phyloP scores from a whole-genome alignment of 805 yeast species.

The Cyberlindnera suaveolens region DNA sequence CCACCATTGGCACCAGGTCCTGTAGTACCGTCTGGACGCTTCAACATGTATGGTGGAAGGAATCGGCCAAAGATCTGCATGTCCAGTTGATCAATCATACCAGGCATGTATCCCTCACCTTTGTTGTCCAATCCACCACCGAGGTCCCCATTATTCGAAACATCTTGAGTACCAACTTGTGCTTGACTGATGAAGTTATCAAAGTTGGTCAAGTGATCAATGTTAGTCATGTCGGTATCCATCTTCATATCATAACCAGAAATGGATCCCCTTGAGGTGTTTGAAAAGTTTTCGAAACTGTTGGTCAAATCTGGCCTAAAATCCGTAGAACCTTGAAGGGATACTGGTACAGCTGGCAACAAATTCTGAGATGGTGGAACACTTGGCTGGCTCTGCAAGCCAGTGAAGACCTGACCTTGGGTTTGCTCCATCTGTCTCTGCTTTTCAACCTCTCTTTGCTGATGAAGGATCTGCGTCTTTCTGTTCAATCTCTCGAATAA shows the following conservation, averaged over 20 bases:
- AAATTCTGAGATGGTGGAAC: slow-evolving; percentile 25
- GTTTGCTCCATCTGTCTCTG: slow-evolving; percentile 10
- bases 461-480: slow-evolving; percentile 49
- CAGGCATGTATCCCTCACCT: slow-evolving; percentile 51
- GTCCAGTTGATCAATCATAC: slow-evolving; percentile 80
- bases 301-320: background rate
- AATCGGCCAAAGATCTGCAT: slow-evolving; percentile 80
- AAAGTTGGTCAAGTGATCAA: slow-evolving; percentile 25
- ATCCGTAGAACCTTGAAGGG: background rate
- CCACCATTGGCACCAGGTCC: slow-evolving; percentile 26
- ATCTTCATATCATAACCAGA: slow-evolving; percentile 14
- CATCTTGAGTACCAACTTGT: background rate
- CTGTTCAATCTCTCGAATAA: slow-evolving; percentile 73
- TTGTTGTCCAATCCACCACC: background rate
- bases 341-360: background rate
- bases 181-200: slow-evolving; percentile 23
- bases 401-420: slow-evolving; percentile 8
- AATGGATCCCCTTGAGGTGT: slow-evolving; percentile 4
- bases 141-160: background rate
- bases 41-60: slow-evolving; percentile 78
- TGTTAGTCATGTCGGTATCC: slow-evolving; percentile 18
- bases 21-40: slow-evolving; percentile 20
- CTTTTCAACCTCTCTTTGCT: slow-evolving; percentile 17
- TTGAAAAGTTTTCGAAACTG: slow-evolving; percentile 5
- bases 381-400: slow-evolving; percentile 3